A percentile compares a stretch with the other conserved stretches of the same genome.
Conservation (phyloP, 768 basidiomycete genomes). For the Candolleomyces eurysporus region DNA sequence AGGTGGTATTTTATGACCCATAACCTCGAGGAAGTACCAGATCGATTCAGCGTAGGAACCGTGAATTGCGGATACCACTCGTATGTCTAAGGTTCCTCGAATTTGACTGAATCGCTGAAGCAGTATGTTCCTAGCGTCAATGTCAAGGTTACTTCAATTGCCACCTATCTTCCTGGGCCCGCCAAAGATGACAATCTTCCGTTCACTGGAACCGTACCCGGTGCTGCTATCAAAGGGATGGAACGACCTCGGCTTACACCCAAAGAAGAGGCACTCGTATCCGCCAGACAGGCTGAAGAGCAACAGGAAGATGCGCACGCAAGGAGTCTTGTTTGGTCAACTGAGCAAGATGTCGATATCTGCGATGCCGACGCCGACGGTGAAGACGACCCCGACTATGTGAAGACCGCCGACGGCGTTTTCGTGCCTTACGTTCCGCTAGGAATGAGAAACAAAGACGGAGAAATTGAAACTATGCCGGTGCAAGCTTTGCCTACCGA, state of each 20-base stretch:
- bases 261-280: constrained; percentile 52
- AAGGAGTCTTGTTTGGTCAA: constrained; percentile 68
- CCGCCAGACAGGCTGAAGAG: constrained; percentile 53
- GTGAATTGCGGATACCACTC: constrained; percentile 73
- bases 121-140: constrained; percentile 48
- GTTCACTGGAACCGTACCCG: constrained; percentile 34
- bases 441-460: constrained; percentile 57
- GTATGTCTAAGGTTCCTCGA: constrained; percentile 33
- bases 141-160: constrained; percentile 70
- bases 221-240: constrained; percentile 36
- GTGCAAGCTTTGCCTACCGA: constrained; percentile 15
- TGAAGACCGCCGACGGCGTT: constrained; percentile 33
- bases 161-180: constrained; percentile 66
- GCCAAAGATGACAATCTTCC: constrained; percentile 55
- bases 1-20: constrained; percentile 85
- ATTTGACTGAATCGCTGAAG: neutral
- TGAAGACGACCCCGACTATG: constrained; percentile 54
- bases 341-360: constrained; percentile 47
- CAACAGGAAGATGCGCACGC: constrained; percentile 61
- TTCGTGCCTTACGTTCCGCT: constrained; percentile 32
- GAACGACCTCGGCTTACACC: constrained; percentile 46
- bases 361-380: constrained; percentile 57
- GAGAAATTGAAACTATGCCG: constrained; percentile 46
- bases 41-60: constrained; percentile 66
- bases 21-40: constrained; percentile 66